A percentile compares a stretch with the other conserved stretches of the same genome.
These are phyloP conservation scores for Malbranchea zuffiana DNA, from an alignment of 2,329 filamentous ascomycete genomes.

Conservation along the genomic window DNA sequence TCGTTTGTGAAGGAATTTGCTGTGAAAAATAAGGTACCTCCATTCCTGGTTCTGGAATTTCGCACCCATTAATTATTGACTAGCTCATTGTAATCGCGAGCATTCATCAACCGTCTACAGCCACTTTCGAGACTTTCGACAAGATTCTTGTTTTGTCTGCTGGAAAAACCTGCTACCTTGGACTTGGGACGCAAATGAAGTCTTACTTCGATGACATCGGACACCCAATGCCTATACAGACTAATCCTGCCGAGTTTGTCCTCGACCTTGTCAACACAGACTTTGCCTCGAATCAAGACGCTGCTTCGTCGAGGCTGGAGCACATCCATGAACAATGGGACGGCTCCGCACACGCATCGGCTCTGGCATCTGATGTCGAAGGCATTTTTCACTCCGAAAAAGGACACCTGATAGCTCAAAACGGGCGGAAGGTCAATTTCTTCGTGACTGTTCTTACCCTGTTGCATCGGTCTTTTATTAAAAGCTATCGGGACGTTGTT, in stretches of 20 bases:
- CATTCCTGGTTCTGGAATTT: neutral
- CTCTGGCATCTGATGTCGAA: conserved; percentile 23
- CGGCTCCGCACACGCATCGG: conserved; percentile 34
- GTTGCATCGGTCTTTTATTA: conserved; percentile 69
- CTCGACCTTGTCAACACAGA: conserved; percentile 71
- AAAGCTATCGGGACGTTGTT: conserved; percentile 72
- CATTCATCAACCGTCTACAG: conserved; percentile 75
- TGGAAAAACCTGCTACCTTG: conserved; percentile 64
- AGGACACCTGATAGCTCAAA: conserved; percentile 18
- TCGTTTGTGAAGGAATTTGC: conserved; percentile 59
- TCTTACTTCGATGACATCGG: conserved; percentile 54
- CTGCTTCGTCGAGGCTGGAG: conserved; percentile 41
- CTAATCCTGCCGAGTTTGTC: conserved; percentile 70
- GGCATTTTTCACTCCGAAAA: conserved; percentile 18
- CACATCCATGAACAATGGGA: conserved; percentile 48
- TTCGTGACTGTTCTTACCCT: conserved; percentile 50
- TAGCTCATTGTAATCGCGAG: conserved; percentile 68
- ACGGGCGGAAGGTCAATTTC: conserved; percentile 29
- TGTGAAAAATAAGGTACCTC: conserved; percentile 50
- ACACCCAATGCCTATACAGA: conserved; percentile 54
- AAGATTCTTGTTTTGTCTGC: conserved; percentile 62
- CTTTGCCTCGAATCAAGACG: conserved; percentile 45
- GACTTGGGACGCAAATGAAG: conserved; percentile 47
- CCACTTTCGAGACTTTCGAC: conserved; percentile 71
- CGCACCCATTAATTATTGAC: neutral